phyloP scores from a whole-genome alignment of 257 asterid species.

The Galeopsis tetrahit region DNA sequence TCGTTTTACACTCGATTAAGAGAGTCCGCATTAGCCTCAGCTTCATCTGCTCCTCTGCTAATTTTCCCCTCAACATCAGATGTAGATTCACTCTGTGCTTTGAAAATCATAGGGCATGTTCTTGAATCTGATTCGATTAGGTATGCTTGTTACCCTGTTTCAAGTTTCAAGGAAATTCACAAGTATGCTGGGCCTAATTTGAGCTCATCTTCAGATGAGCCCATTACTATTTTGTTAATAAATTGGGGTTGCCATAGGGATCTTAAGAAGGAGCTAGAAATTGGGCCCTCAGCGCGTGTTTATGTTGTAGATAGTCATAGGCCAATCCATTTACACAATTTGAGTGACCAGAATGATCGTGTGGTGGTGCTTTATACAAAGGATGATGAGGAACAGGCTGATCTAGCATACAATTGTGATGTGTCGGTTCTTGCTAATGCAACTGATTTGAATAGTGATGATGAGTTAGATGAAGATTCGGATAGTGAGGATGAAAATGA shows the following conservation, averaged over 20 bases:
- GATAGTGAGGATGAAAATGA: slow-evolving; percentile 72
- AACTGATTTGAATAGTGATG: slow-evolving; percentile 80
- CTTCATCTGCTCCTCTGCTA: slow-evolving; percentile 68
- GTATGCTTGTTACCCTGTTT: slow-evolving; percentile 96
- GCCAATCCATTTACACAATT: slow-evolving; percentile 93
- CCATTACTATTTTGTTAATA: slow-evolving; percentile 75
- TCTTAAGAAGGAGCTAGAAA: slow-evolving; percentile 61
- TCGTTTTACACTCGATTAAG: slow-evolving; percentile 70
- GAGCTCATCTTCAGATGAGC: slow-evolving; percentile 54
- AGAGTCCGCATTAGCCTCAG: slow-evolving; percentile 69
- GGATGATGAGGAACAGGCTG: slow-evolving; percentile 86
- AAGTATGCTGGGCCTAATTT: slow-evolving; percentile 72
- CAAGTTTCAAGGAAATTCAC: slow-evolving; percentile 86
- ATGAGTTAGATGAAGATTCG: slow-evolving; percentile 71
- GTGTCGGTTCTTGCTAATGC: slow-evolving; percentile 86
- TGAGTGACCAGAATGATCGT: slow-evolving; percentile 68
- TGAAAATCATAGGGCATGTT: slow-evolving; percentile 80
- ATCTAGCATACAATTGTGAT: slow-evolving; percentile 83
- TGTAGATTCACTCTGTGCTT: slow-evolving; percentile 91
- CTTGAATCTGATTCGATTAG: slow-evolving; percentile 95
- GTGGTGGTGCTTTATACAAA: slow-evolving; percentile 83
- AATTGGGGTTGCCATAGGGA: slow-evolving; percentile 99
- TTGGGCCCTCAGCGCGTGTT: slow-evolving; percentile 71
- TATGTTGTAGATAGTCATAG: slow-evolving; percentile 96
- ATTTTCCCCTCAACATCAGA: slow-evolving; percentile 96